Evolutionary conservation across 805 yeast genomes (phyloP), one percentile per base, ranked within the genome.

Genomic region (Saturnispora serradocipensis): DNA sequence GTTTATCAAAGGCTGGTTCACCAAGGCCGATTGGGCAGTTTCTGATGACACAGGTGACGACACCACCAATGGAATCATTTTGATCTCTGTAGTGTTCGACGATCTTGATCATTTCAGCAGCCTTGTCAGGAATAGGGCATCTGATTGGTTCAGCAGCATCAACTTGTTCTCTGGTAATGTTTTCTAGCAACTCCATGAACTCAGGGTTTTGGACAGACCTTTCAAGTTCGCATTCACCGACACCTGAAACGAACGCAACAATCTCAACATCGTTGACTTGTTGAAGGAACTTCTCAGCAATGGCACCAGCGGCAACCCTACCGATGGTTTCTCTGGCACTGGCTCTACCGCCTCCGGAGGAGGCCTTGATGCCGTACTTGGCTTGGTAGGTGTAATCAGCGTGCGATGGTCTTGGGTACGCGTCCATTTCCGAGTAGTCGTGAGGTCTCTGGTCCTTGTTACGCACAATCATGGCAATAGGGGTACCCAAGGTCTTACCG

Each of bases 321-420:
- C 99, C 99, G 61, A 93, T 93, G 43, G 99, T 93, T 72, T 93
- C 99, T 69, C 99, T 82, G 8, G 99, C 99, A 44, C 91, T 82
- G 11, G 97, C 86, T 66, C 99, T 81, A 56, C 99, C 99, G 64
- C 99, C 99, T 49, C 99, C 99, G 36, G 95, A 84, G 5, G 95
- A 80, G 4, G 97, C 95, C 72, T 93, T 93, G 59, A 82, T 77
- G 43, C 97, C 96, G 71, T 93, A 93, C 70, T 93, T 93, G 58
- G 78, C 75, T 64, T 87, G 74, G 71, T 93, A 93, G 22, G 99
- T 93, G 77, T 76, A 89, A 70, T 93, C 99, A 18, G 99, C 98
- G 69, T 93, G 99, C 30, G 96, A 87, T 27, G 99, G 99, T 70
- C 99, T 82, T 59, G 99, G 99, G 72, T 82, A 93, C 58, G 85